Conservation (phyloP, 768 basidiomycete species). For the Sarcomyxa edulis region DNA sequence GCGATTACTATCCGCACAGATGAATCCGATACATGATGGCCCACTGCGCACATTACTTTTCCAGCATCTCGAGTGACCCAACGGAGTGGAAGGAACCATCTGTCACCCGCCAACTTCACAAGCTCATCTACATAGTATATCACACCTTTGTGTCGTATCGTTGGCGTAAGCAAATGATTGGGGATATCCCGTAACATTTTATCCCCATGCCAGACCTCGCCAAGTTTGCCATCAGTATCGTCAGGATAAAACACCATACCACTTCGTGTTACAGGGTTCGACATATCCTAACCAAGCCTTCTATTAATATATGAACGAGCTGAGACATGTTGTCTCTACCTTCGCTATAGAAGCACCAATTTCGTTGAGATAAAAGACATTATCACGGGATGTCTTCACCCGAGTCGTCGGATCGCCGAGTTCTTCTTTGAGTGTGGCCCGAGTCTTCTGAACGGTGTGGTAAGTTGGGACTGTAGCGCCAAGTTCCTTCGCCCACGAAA, state of each 20-base stretch:
- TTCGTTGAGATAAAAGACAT: conserved; percentile 21
- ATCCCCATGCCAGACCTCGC: conserved; percentile 17
- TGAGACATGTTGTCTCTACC: too few relatives aligned
- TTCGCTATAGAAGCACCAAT: conserved; percentile 3
- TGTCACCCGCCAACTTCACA: background rate
- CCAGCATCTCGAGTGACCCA: too few relatives aligned
- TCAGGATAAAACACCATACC: conserved; percentile 23
- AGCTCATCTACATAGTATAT: conserved; percentile 2
- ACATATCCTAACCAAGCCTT: conserved; percentile 15
- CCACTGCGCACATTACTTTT: too few relatives aligned
- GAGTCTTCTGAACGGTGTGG: conserved; percentile 15
- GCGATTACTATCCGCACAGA: too few relatives aligned
- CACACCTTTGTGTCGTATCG: conserved; percentile 9
- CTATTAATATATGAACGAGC: background rate
- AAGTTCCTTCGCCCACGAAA: conserved; percentile 21
- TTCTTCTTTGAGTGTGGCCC: conserved; percentile 11
- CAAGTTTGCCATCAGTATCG: conserved; percentile 13
- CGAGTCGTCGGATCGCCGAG: conserved; percentile 19
- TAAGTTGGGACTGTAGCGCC: conserved; percentile 21
- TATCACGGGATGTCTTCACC: conserved; percentile 13
- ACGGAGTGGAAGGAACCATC: conserved; percentile 4
- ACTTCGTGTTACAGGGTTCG: conserved; percentile 15
- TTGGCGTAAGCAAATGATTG: conserved; percentile 16
- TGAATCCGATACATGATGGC: too few relatives aligned
- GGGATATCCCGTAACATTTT: conserved; percentile 25